phyloP scores from a whole-genome alignment of 257 asterid genomes.

The Cruciata laevipes region DNA sequence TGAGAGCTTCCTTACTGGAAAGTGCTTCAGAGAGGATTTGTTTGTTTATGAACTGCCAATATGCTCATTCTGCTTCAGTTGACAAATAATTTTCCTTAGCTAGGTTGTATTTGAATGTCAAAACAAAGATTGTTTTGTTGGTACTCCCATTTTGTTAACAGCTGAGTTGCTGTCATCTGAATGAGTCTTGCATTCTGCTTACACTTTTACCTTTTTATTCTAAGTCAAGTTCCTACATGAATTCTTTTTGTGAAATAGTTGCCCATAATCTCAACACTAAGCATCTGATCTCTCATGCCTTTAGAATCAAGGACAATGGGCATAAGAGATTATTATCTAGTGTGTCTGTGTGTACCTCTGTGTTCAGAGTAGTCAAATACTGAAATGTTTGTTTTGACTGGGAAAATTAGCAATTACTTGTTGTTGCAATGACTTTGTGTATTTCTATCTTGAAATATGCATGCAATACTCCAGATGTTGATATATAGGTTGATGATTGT shows the following conservation, averaged over 20 bases:
- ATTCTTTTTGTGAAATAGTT: background rate
- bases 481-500: background rate
- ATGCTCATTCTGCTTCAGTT: background rate
- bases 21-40: background rate
- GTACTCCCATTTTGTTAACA: background rate
- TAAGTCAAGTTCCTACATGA: background rate
- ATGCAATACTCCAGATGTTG: background rate
- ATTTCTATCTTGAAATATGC: background rate
- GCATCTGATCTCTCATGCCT: background rate
- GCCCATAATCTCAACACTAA: background rate
- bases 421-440: background rate
- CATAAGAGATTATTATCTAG: background rate
- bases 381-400: background rate
- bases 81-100: background rate
- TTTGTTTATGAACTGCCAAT: background rate
- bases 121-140: background rate
- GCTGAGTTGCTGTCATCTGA: background rate
- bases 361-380: background rate
- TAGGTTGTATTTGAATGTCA: background rate
- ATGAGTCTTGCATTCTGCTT: background rate
- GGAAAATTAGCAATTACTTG: background rate
- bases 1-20: background rate
- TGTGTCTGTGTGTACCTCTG: background rate
- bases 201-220: background rate
- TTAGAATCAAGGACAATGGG: background rate